Base-by-base conservation (phyloP, 495 filamentous ascomycete genomes). In the Aspergillus sclerotiicarbonarius region DNA sequence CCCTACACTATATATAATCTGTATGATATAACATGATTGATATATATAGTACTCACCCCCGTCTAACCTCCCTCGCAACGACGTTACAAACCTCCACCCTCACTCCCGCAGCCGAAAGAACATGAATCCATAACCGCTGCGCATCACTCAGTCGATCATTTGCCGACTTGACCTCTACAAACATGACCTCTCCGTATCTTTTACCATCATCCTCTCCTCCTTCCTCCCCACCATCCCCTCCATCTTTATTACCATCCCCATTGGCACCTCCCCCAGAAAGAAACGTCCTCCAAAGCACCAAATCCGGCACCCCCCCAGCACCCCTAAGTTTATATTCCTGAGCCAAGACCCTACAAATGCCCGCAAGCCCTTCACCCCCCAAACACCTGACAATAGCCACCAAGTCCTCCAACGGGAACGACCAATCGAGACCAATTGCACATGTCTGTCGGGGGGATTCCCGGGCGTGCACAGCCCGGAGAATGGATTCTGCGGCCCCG, bases 121-220 rank as follows among this genome's bases (percentile, higher is more conserved):
- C 91, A 79, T 97, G 90, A 63, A 97, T 96, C 94, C 94, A 98
- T 39, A 98, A 77, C 61, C 94, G 80, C 74, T 98, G 94, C 33
- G 92, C 95, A 80, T 98, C 94, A 73, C 93, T 96, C 67, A 98
- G 77, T 32, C 91, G 84, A 79, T 98, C 94, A 76, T 96, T 97
- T 74, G 91, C 90, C 58, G 87, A 91, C 80, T 96, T 96, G 49
- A 96, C 92, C 73, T 97, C 92, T 3, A 84, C 81, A 74, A 97
- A 96, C 83, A 92, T 84, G 46, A 91, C 85, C 70, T 87, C 84
- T 32, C 76, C 75, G 47, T 60, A 71, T 33, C 75, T 73, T 48
- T 9, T 9, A 12, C 13, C 29, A 15, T 30, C 19, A 19, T 13
- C n/a, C 45, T 4, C 45, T 20, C n/a, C 46, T 15, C 20, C 9